These are phyloP conservation scores for Sindora glabra DNA, from an alignment of 306 rosid species.

Conservation along the genomic window DNA sequence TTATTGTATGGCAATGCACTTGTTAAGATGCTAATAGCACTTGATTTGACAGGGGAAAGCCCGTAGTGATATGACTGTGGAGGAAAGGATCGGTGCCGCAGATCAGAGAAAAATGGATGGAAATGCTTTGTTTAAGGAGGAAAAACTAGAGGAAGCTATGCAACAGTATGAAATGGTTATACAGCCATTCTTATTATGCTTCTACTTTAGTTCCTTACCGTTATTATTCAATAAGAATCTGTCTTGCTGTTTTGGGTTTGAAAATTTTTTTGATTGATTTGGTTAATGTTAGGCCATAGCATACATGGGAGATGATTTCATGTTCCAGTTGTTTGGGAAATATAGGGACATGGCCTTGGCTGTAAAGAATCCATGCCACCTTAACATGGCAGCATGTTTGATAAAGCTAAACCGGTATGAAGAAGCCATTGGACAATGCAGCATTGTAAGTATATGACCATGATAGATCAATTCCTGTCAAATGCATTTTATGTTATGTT, in stretches of 20 bases:
- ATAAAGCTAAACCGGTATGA: constrained; percentile 81
- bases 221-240: not conserved
- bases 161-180: constrained; percentile 97
- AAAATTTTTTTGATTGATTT: constrained; percentile 17
- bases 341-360: constrained; percentile 90
- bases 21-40: constrained; percentile 23
- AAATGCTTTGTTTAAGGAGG: constrained; percentile 74
- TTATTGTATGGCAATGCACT: not conserved
- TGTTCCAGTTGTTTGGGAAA: constrained; percentile 93
- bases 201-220: not conserved
- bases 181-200: constrained; percentile 28
- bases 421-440: constrained; percentile 87
- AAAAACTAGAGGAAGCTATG: constrained; percentile 94
- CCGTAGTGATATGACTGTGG: constrained; percentile 92
- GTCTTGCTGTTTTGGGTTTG: not conserved
- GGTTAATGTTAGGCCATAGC: constrained; percentile 67
- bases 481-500: not conserved
- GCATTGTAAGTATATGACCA: constrained; percentile 46
- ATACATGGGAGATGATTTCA: constrained; percentile 92
- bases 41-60: constrained; percentile 63
- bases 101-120: constrained; percentile 92
- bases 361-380: constrained; percentile 96
- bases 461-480: not conserved
- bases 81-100: constrained; percentile 88
- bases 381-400: constrained; percentile 79